These are phyloP conservation scores for Sclerotinia subarctica DNA, from an alignment of 2,329 filamentous ascomycete genomes.

Conservation along the genomic window DNA sequence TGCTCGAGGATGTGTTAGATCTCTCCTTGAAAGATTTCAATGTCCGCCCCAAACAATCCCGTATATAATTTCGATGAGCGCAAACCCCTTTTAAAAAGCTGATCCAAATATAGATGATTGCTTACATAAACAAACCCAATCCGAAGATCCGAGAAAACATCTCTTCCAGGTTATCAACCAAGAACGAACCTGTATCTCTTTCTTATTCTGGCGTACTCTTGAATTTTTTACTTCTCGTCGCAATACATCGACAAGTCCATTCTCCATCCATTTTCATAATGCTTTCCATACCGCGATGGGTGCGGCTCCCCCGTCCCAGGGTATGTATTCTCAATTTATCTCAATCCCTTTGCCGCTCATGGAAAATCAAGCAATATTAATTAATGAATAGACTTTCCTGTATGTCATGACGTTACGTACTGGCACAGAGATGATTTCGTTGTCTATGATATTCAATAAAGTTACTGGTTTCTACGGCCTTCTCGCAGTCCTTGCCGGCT, in stretches of 20 bases:
- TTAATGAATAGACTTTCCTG: constrained; percentile 66
- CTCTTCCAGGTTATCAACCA: constrained; percentile 11
- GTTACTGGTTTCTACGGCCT: constrained; percentile 87
- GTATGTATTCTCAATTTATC: constrained; percentile 28
- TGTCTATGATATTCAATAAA: constrained; percentile 87
- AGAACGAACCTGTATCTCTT: constrained; percentile 1
- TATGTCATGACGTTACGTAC: constrained; percentile 83
- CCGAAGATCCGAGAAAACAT: constrained; percentile 16
- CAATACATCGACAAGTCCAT: constrained; percentile 11
- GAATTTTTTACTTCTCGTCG: not conserved
- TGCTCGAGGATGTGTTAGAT: not conserved
- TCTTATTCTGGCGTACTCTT: not conserved
- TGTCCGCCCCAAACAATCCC: not conserved
- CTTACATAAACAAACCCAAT: constrained; percentile 8
- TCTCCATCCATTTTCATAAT: constrained; percentile 25
- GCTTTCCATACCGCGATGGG: constrained; percentile 34
- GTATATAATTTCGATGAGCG: not conserved
- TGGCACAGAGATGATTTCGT: constrained; percentile 78
- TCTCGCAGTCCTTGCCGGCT: constrained; percentile 83
- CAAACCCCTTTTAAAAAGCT: not conserved
- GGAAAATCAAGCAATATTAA: constrained; percentile 24
- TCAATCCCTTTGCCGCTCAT: not conserved
- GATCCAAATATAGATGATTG: constrained; percentile 9
- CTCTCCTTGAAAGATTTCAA: not conserved
- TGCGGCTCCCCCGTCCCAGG: constrained; percentile 36